Conservation (phyloP, 2,329 filamentous ascomycete genomes). For the Spiromastix sp. region DNA sequence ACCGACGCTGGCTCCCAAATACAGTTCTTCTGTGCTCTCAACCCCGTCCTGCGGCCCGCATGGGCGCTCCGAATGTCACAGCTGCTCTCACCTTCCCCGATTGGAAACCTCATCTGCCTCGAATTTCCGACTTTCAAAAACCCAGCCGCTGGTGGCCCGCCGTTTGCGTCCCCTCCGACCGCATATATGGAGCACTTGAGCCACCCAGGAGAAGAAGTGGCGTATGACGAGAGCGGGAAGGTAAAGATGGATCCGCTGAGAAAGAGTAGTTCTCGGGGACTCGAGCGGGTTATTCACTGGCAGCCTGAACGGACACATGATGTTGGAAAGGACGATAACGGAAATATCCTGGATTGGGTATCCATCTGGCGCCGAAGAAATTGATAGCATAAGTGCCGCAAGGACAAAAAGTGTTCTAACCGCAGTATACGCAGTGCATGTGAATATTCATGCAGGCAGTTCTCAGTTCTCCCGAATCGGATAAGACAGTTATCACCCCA, state of each 20-base stretch:
- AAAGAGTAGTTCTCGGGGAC: conserved; percentile 27
- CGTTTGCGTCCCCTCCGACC: conserved; percentile 58
- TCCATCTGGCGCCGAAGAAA: conserved; percentile 33
- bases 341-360: conserved; percentile 32
- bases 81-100: conserved; percentile 38
- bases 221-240: conserved; percentile 48
- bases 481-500: too few relatives aligned
- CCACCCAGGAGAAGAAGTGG: conserved; percentile 56
- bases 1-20: too few relatives aligned
- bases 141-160: conserved; percentile 56
- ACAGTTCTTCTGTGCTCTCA: conserved; percentile 53
- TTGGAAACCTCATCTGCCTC: conserved; percentile 51
- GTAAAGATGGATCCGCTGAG: conserved; percentile 39
- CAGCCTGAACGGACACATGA: conserved; percentile 47
- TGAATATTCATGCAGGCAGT: too few relatives aligned
- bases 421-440: too few relatives aligned
- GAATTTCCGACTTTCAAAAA: conserved; percentile 71
- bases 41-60: conserved; percentile 42
- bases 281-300: conserved; percentile 44
- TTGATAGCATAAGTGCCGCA: too few relatives aligned
- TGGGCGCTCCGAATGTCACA: conserved; percentile 49
- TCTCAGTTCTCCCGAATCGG: too few relatives aligned
- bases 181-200: conserved; percentile 63
- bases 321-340: conserved; percentile 37
- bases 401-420: too few relatives aligned